These are phyloP conservation scores for Eragrostis curvula DNA, from an alignment of 176 grass and related monocot genomes.

Conservation along the genomic window DNA sequence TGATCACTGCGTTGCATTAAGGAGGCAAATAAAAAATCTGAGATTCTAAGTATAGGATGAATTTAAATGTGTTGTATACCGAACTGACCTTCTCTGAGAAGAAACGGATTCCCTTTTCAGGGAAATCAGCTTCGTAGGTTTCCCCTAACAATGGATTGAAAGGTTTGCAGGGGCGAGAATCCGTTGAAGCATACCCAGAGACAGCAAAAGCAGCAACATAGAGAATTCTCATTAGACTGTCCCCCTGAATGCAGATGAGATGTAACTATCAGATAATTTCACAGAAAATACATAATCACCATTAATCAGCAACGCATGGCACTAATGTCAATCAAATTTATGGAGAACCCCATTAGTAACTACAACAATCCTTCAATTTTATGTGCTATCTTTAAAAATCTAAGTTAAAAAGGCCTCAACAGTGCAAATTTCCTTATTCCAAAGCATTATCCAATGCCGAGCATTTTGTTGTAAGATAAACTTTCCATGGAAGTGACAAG, in stretches of 20 bases:
- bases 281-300: conserved; percentile 33
- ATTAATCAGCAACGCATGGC: background rate
- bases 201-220: conserved; percentile 92
- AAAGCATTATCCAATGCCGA: background rate
- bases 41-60: conserved; percentile 14
- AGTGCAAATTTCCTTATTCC: background rate
- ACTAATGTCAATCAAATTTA: background rate
- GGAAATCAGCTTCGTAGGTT: conserved; percentile 91
- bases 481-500: background rate
- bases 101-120: conserved; percentile 85
- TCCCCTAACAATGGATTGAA: conserved; percentile 96
- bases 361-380: conserved; percentile 18
- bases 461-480: background rate
- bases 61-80: conserved; percentile 25
- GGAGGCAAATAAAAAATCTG: too few relatives aligned
- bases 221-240: conserved; percentile 83
- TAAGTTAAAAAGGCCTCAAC: conserved; percentile 8
- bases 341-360: background rate
- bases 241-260: conserved; percentile 62
- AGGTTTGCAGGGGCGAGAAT: conserved; percentile 80
- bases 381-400: background rate
- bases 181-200: conserved; percentile 88
- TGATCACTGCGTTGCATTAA: background rate
- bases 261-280: conserved; percentile 19
- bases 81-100: conserved; percentile 85